Conservation (phyloP, 2,329 filamentous ascomycete genomes). For the Cordyceps cateniannulata region DNA sequence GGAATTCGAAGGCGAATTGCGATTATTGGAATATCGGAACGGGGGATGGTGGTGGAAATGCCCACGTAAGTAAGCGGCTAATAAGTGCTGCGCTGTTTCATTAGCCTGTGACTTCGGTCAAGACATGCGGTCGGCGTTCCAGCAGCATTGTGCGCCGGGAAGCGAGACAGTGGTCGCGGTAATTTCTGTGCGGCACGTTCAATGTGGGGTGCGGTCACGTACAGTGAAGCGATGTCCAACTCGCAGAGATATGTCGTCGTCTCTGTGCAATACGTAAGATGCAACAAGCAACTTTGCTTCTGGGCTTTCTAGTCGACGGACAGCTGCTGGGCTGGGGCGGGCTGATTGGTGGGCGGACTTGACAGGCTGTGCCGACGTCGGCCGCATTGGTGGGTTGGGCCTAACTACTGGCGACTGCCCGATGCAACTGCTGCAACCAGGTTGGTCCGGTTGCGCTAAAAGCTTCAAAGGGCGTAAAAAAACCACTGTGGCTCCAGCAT, state of each 20-base stretch:
- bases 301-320: background rate
- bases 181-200: background rate
- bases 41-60: background rate
- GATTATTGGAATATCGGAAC: background rate
- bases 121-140: background rate
- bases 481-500: constrained; percentile 9
- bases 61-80: background rate
- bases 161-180: background rate
- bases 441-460: background rate
- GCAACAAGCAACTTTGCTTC: background rate
- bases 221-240: background rate
- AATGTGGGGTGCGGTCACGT: background rate
- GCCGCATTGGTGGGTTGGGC: background rate
- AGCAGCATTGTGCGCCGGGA: background rate
- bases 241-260: background rate
- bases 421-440: constrained; percentile 1
- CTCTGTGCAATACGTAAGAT: background rate
- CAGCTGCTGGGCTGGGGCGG: too few species aligned
- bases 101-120: background rate
- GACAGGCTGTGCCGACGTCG: constrained; percentile 11
- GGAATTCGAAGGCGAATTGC: background rate
- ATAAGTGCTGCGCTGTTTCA: constrained; percentile 3
- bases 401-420: background rate
- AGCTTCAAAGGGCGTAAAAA: background rate
- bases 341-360: background rate